These are phyloP conservation scores for Pseudozyma sp. DNA, from an alignment of 1,284 basidiomycete species.

Conservation along the genomic window DNA sequence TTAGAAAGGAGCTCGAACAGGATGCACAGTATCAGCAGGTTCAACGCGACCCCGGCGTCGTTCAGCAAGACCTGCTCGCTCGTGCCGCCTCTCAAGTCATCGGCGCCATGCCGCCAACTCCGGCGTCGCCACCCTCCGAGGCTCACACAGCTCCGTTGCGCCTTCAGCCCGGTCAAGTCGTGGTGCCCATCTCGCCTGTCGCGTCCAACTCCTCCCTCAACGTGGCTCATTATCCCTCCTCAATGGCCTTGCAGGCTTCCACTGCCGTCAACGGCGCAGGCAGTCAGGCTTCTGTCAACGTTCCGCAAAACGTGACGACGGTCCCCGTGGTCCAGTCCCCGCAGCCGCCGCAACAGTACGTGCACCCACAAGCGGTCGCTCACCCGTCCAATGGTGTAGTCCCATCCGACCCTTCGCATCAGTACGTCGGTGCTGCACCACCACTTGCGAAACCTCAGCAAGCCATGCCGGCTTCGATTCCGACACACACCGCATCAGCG, in stretches of 20 bases:
- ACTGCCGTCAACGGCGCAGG: constrained; percentile 19
- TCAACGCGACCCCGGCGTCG: constrained; percentile 46
- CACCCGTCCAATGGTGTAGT: constrained; percentile 8
- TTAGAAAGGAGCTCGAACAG: constrained; percentile 60
- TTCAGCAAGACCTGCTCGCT: constrained; percentile 52
- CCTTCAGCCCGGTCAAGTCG: constrained; percentile 40
- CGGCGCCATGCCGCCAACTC: constrained; percentile 43
- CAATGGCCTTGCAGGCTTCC: constrained; percentile 26
- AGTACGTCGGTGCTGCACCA: constrained; percentile 2
- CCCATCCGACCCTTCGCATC: neutral
- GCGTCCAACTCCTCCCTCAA: constrained; percentile 37
- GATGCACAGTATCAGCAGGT: constrained; percentile 58
- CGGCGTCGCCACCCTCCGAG: constrained; percentile 20
- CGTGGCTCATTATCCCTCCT: constrained; percentile 22
- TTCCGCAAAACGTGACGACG: constrained; percentile 15
- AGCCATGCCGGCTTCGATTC: neutral
- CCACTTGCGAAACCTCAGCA: constrained; percentile 10
- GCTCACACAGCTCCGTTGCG: constrained; percentile 23
- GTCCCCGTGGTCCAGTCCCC: constrained; percentile 15
- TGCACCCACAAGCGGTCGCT: constrained; percentile 1
- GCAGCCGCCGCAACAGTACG: constrained; percentile 12
- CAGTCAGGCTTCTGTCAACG: constrained; percentile 6
- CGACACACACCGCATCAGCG: neutral
- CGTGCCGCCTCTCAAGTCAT: constrained; percentile 61
- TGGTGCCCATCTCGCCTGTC: constrained; percentile 38